Evolutionary conservation across 2,329 filamentous ascomycete species (phyloP), one percentile per base, ranked within the genome.

Genomic region (Colletotrichum tanaceti): DNA sequence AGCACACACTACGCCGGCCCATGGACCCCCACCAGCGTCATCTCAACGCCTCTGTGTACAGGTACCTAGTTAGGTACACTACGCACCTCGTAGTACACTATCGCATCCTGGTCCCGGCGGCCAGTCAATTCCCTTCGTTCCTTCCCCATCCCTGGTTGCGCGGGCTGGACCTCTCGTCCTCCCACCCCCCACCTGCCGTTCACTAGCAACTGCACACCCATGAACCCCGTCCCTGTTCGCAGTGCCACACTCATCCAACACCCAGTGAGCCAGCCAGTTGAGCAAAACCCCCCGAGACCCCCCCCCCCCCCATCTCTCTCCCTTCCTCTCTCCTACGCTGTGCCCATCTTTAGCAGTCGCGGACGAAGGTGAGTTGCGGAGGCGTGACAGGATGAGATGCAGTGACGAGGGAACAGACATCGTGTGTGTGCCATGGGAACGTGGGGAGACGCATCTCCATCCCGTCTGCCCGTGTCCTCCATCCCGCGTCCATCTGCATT

Each of bases 131-230:
- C 13, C 39, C 24, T 14, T 52, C 22, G 44, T 49, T 35, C 57
- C 20, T 35, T 32, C 47, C 47, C 38, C 44, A n/a, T 41, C 46
- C 59, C 55, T 24, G 22, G 47, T 52, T 32, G 24, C n/a, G 41
- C 41, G 47, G 65, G 46, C 65, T 63, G 39, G 58, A 58, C 55
- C 46, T 63, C 50, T 54, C 50, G 9, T 35, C 58, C 59, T 58
- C 52, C 65, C 53, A 46, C 65, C 52, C 65, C 53, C 53, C 65
- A 44, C 44, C 32, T 64, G 53, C 16, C 41, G 11, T 38, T n/a
- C 35, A 32, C 28, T 32, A 7, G 28, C 28, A 32, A 32, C 9
- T 32, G 28, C 28, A 10, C 28, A 53, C 18, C 16, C 38, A 38
- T 55, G 11, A 22, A 39, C 38, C 52, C 35, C 16, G 39, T 38